Evolutionary conservation across 2,329 filamentous ascomycete genomes (phyloP), one percentile per base, ranked within the genome.

Genomic region (Aspergillus hiratsukae): DNA sequence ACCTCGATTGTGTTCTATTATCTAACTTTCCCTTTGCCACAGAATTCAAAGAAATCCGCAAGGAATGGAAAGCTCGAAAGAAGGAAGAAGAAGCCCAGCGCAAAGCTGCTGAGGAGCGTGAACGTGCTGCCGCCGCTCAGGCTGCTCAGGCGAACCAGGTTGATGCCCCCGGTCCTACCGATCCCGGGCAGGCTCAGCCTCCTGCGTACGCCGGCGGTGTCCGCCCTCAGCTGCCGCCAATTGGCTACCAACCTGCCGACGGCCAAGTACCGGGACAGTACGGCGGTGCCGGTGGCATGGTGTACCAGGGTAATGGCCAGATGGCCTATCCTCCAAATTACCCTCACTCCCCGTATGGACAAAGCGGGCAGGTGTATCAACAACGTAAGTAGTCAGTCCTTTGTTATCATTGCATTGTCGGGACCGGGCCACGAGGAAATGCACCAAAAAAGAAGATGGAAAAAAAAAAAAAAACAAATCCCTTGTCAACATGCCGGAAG

Each of bases 1-100:
- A 27, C 37, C 49, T 23, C 23, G 17, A 17, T 11, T 25, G 27
- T 48, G 27, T 40, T 35, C 14, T 37, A 27, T 43, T 48, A 49
- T 45, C 48, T 40, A 51, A 43, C 35, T 19, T 6, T 51, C 65
- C 58, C 59, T 59, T 63, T 10, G 27, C 43, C 52, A 10, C 70
- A 97, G 94, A 97, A 75, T 97, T 99, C 79, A 99, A 99, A 74
- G 94, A 99, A 71, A 97, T 97, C 58, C 89, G 94, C 61, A 97
- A 97, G 72, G 93, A 97, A 71, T 99, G 94, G 94, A 99, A 97
- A 80, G 90, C 90, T 41, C 91, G 94, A 69, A 97, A 97, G 85
- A 99, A 99, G 90, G 94, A 97, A 74, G 93, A 97, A 67, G 93
- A 97, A 64, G 87, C 87, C 52, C 83, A 86, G 66, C 89, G 92